Evolutionary conservation across 768 basidiomycete genomes (phyloP), one percentile per base, ranked within the genome.

Genomic region (Xanthoconium stramineum): DNA sequence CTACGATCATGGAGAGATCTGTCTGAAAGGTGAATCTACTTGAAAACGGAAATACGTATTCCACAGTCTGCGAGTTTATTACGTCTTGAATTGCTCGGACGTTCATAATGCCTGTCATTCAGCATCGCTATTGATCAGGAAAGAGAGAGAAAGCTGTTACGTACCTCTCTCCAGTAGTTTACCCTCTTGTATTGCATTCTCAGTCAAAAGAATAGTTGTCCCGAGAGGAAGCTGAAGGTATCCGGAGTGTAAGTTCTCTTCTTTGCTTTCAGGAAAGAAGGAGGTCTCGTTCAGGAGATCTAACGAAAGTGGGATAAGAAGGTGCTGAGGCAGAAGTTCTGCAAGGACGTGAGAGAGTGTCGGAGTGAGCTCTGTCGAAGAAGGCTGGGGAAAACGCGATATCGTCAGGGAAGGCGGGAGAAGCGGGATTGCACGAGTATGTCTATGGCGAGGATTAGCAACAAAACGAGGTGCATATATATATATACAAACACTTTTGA

Each of bases 191-290:
- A 94, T 72, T 5, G 79, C 83, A 53, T 76, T 76, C 65, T 93
- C 91, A 0, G 85, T 83, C 37, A 93, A 65, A 14, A 91, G 66
- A 30, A 87, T 72, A 3, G 80, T 65, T 7, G 82, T 80, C 4
- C 86, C 85, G 13, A 72, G 71, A 3, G 91, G 84, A 14, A 91
- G 78, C 64, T 94, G 91, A 29, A 94, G 74, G 59, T 79, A 79
- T 3, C 91, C 91, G 2, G 87, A 82, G 57, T 86, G 83, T 6
- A 94, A 72, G 61, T 91, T 89, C 47, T 90, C 80, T 55, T 84
- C 83, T 46, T 83, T 84, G 61, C 79, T 80, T 64, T 87, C 84
- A 0, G 90, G 91, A 33, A 70, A 71, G 63, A 89, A 91, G 2
- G 70, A 62, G 0, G 69, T 75, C 24, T 72, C 75, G 65, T 93